Conservation (phyloP, 2,329 filamentous ascomycete genomes). For the Fusarium sacchari region DNA sequence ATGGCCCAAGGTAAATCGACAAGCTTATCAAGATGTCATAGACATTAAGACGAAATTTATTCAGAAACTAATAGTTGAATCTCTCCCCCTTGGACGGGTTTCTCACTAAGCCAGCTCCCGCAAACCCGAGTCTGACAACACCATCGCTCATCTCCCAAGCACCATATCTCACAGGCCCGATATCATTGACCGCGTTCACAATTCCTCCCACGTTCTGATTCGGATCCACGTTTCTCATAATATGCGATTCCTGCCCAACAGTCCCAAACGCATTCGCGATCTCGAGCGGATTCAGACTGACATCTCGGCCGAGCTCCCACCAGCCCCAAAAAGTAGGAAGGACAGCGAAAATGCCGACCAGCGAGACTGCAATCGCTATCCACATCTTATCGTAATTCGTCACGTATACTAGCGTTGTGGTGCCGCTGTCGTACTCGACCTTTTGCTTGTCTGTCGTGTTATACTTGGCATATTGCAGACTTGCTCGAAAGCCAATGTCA, state of each 20-base stretch:
- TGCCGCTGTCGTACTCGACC: slow-evolving; percentile 21
- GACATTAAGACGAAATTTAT: neutral
- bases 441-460: slow-evolving; percentile 34
- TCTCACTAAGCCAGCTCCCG: slow-evolving; percentile 22
- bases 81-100: slow-evolving; percentile 33
- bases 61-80: slow-evolving; percentile 21
- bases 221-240: slow-evolving; percentile 33
- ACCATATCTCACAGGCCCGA: slow-evolving; percentile 34
- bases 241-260: slow-evolving; percentile 21
- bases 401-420: slow-evolving; percentile 24
- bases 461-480: slow-evolving; percentile 30
- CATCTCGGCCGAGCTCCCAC: slow-evolving; percentile 39
- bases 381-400: slow-evolving; percentile 37
- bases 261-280: slow-evolving; percentile 39
- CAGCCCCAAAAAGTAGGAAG: slow-evolving; percentile 38
- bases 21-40: neutral
- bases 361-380: slow-evolving; percentile 28
- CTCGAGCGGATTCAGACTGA: slow-evolving; percentile 36
- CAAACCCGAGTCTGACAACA: slow-evolving; percentile 31
- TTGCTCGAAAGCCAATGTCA: slow-evolving; percentile 35
- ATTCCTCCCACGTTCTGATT: slow-evolving; percentile 31
- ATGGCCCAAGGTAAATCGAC: neutral
- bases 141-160: slow-evolving; percentile 36
- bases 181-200: slow-evolving; percentile 15
- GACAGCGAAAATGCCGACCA: slow-evolving; percentile 29